These are phyloP conservation scores for Begonia loranthoides DNA, from an alignment of 306 rosid genomes.

Conservation along the genomic window DNA sequence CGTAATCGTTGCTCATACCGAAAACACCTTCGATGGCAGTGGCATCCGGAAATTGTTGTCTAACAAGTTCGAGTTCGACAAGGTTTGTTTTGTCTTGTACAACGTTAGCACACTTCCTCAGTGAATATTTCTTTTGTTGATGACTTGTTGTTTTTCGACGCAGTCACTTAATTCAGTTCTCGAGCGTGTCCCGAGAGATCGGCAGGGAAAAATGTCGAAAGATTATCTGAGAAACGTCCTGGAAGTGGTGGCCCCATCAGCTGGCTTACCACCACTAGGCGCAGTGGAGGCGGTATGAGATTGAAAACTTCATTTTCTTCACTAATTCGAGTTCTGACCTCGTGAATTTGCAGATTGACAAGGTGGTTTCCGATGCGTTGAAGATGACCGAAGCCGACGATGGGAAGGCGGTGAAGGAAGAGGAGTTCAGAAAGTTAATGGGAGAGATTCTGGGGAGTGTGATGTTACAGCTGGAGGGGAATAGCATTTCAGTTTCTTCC, in stretches of 20 bases:
- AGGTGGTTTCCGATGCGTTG: slow-evolving; percentile 34
- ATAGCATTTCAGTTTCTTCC: slow-evolving; percentile 56
- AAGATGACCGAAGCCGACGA: slow-evolving; percentile 49
- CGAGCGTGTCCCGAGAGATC: slow-evolving; percentile 55
- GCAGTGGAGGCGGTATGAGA: slow-evolving; percentile 55
- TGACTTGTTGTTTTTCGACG: not conserved
- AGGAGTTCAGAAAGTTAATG: slow-evolving; percentile 73
- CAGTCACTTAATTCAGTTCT: slow-evolving; percentile 56
- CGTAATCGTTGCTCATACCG: slow-evolving; percentile 85
- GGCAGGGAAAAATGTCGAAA: slow-evolving; percentile 55
- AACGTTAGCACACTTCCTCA: too few species aligned
- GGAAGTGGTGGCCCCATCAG: slow-evolving; percentile 57
- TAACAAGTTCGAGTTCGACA: slow-evolving; percentile 85
- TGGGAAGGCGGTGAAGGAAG: slow-evolving; percentile 58
- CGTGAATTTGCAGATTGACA: slow-evolving; percentile 49
- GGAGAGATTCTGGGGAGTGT: slow-evolving; percentile 48
- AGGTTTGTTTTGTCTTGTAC: slow-evolving; percentile 26
- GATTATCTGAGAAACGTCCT: slow-evolving; percentile 46
- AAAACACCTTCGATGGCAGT: slow-evolving; percentile 77
- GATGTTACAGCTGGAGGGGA: slow-evolving; percentile 75
- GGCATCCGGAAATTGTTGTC: slow-evolving; percentile 56
- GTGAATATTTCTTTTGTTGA: too few species aligned
- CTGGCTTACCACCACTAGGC: slow-evolving; percentile 83
- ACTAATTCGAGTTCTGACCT: not conserved
- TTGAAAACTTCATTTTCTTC: not conserved